phyloP scores from a whole-genome alignment of 1,284 basidiomycete genomes.

The Apiotrichum mycotoxinovorans region DNA sequence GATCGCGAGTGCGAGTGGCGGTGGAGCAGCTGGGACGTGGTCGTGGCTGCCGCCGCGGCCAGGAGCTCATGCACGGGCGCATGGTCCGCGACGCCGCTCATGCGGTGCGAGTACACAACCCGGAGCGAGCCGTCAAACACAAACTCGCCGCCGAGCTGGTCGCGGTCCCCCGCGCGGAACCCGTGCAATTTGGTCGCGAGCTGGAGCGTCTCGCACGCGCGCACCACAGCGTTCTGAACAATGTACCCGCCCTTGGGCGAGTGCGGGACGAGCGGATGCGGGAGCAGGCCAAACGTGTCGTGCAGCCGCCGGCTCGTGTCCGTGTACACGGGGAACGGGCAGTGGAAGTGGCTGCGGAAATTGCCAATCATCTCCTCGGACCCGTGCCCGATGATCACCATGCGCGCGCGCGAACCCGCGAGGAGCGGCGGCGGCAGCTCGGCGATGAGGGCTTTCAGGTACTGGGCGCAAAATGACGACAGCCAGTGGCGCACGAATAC shows the following conservation, averaged over 20 bases:
- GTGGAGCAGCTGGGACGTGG: no score
- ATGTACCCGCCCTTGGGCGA: slow-evolving; percentile 53
- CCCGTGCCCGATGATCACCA: slow-evolving; percentile 70
- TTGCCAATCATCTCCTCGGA: slow-evolving; percentile 34
- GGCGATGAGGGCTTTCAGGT: slow-evolving; percentile 65
- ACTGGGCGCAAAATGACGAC: slow-evolving; percentile 78
- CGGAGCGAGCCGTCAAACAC: slow-evolving; percentile 65
- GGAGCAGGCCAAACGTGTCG: slow-evolving; percentile 68
- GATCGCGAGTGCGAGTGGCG: no score
- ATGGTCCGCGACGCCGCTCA: slow-evolving; percentile 61
- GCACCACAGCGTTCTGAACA: slow-evolving; percentile 14
- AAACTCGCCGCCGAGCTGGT: slow-evolving; percentile 82
- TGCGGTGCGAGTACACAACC: slow-evolving; percentile 45
- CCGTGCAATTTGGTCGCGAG: slow-evolving; percentile 13
- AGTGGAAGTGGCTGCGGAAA: slow-evolving; percentile 54
- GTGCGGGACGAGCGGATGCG: slow-evolving; percentile 47
- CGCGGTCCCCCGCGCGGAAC: slow-evolving; percentile 9
- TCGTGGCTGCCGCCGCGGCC: slow-evolving; percentile 8
- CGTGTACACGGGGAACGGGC: slow-evolving; percentile 62
- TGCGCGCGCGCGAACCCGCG: slow-evolving; percentile 52
- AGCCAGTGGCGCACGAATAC: slow-evolving; percentile 54
- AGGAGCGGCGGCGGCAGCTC: slow-evolving; percentile 58
- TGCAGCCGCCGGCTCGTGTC: slow-evolving; percentile 71
- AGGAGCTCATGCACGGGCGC: slow-evolving; percentile 65
- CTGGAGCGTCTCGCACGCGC: slow-evolving; percentile 12